Base-by-base conservation (phyloP, 352 stramenopile species). In the Globisporangium acanthophoron region DNA sequence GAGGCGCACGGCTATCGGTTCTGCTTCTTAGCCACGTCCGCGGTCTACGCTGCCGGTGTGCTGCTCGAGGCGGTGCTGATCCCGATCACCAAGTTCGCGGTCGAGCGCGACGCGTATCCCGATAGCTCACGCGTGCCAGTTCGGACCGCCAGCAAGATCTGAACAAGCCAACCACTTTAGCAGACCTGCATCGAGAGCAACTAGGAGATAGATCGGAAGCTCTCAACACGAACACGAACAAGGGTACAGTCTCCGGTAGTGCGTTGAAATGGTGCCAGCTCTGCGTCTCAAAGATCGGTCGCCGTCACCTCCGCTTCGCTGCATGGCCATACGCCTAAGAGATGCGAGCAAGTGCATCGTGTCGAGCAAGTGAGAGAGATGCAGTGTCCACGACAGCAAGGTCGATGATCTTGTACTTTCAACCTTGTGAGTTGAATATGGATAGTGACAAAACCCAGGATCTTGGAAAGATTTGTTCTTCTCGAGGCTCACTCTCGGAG, bases 1-100 rank as follows among this genome's bases (percentile, higher is more conserved):
- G 80, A 89, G 8, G 58, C 64, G 0, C 69, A 87, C 45, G 79
- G 80, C 44, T 89, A 87, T 54, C 76, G 76, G n/a, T 51, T 74
- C 27, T 93, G 80, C 64, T 87, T 90, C 54, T 57, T 85, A n/a
- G 67, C 69, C 16, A 71, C 77, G 11, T 67, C 67, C 18, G 33
- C 76, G 2, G 70, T 89, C 7, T 86, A 85, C 60, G 16, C 66
- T 3, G 43, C 69, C 3, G 80, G 80, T 0, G 44, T 88, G 5
- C 27, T 72, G 13, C 48, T 90, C 11, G 80, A 93, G 58, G 57
- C 64, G 3, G 13, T 85, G 33, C 59, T 91, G 37, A 67, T 93
- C 46, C 79, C 83, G 3, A 65, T 89, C 54, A 85, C 75, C 12
- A 62, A 67, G 4, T 71, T 78, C 50, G 68, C 73, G 1, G 59